Evolutionary conservation across 2,329 filamentous ascomycete species (phyloP).

Genomic region (Fusarium brachygibbosum): DNA sequence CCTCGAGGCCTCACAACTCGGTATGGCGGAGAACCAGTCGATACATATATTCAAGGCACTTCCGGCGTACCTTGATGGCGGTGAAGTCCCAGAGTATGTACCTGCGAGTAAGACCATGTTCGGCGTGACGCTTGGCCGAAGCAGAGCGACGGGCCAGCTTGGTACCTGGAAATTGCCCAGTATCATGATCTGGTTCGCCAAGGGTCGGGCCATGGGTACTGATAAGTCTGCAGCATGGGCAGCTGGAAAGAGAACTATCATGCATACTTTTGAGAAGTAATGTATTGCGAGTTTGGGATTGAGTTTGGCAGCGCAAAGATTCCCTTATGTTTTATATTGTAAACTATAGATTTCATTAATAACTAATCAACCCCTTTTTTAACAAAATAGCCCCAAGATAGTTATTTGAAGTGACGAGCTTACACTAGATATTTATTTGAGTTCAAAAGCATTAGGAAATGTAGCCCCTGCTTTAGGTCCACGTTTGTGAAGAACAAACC

Average conservation of each 20-base stretch:
- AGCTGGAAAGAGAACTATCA: slow-evolving; percentile 53
- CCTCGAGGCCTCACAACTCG: slow-evolving; percentile 55
- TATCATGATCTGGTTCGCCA: slow-evolving; percentile 56
- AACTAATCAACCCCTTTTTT: background rate
- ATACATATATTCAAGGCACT: slow-evolving; percentile 54
- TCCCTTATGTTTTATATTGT: slow-evolving; percentile 8
- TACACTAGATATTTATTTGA: background rate
- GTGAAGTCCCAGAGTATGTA: slow-evolving; percentile 51
- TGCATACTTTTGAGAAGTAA: slow-evolving; percentile 52
- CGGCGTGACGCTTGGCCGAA: slow-evolving; percentile 58
- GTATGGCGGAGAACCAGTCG: slow-evolving; percentile 52
- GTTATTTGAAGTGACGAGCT: too few relatives aligned
- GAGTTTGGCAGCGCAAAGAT: slow-evolving; percentile 7
- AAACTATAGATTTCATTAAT: background rate
- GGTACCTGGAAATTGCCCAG: slow-evolving; percentile 56
- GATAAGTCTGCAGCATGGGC: slow-evolving; percentile 51
- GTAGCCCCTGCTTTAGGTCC: background rate
- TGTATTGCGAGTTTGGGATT: background rate
- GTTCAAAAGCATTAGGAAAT: background rate
- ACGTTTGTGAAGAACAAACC: background rate
- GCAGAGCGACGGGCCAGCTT: slow-evolving; percentile 57
- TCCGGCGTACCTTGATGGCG: slow-evolving; percentile 52
- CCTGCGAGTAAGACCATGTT: slow-evolving; percentile 50
- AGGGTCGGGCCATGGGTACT: slow-evolving; percentile 57
- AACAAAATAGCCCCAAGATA: background rate